These are phyloP conservation scores for Nakazawaea anatomiae DNA, from an alignment of 805 yeast species.

Conservation along the genomic window DNA sequence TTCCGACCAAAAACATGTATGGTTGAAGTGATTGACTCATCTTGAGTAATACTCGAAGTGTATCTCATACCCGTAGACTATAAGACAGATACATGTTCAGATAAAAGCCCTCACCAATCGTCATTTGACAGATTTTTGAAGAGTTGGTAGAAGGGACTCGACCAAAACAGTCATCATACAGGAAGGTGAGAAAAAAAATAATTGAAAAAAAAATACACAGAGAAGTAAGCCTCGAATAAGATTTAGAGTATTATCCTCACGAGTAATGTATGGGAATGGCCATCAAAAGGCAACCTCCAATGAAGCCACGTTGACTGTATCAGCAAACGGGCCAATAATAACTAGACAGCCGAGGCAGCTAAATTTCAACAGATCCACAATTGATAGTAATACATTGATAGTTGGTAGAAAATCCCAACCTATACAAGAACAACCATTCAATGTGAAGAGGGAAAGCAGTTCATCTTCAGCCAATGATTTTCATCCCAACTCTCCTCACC, in stretches of 20 bases:
- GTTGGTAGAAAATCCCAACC: not conserved
- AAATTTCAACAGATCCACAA: conserved; percentile 5
- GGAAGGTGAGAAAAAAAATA: too few species aligned
- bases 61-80: too few species aligned
- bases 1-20: too few species aligned
- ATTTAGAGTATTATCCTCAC: not conserved
- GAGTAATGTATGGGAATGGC: not conserved
- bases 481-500: not conserved
- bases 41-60: too few species aligned
- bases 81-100: too few species aligned
- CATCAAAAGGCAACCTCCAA: not conserved
- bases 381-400: conserved; percentile 7
- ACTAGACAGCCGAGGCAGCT: conserved; percentile 2
- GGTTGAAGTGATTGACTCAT: too few species aligned
- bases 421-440: not conserved
- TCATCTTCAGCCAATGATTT: not conserved
- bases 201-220: too few species aligned
- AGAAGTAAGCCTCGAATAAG: too few species aligned
- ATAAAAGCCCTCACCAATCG: too few species aligned
- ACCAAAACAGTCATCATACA: too few species aligned
- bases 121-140: too few species aligned
- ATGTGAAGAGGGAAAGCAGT: conserved; percentile 1
- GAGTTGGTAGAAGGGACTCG: too few species aligned
- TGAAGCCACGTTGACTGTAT: not conserved
- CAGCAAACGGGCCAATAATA: conserved; percentile 4